These are phyloP conservation scores for Farysia itapuensis DNA, from an alignment of 1,284 basidiomycete species.

Conservation along the genomic window DNA sequence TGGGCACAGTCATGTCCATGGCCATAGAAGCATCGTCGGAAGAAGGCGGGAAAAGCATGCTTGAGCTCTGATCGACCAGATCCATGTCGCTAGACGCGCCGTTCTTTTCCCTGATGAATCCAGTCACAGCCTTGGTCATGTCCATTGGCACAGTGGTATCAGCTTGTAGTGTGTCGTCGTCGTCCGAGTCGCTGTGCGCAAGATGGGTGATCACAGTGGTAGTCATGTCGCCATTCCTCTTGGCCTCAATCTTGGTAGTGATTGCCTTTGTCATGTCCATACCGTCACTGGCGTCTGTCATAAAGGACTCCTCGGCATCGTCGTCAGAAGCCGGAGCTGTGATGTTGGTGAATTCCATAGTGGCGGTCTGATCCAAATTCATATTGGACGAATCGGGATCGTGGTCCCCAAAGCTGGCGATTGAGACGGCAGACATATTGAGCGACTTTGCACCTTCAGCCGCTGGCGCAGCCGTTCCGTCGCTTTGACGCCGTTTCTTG, in stretches of 20 bases:
- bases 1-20: constrained; percentile 47
- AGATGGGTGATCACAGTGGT: constrained; percentile 28
- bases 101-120: constrained; percentile 31
- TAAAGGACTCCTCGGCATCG: constrained; percentile 13
- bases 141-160: constrained; percentile 36
- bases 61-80: constrained; percentile 23
- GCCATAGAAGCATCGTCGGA: constrained; percentile 28
- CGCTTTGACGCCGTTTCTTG: constrained; percentile 27
- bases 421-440: too few species aligned
- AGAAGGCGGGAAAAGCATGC: constrained; percentile 3
- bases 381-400: constrained; percentile 8
- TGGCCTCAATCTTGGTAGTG: constrained; percentile 33
- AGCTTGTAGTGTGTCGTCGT: constrained; percentile 19
- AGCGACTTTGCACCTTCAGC: constrained; percentile 3
- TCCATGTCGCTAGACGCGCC: constrained; percentile 34
- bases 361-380: constrained; percentile 23
- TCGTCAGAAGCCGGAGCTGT: constrained; percentile 4
- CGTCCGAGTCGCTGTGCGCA: constrained; percentile 19
- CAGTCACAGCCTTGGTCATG: constrained; percentile 29
- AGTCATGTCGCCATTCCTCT: constrained; percentile 23
- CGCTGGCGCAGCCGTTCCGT: constrained; percentile 10
- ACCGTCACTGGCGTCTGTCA: constrained; percentile 13
- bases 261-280: constrained; percentile 41
- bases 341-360: constrained; percentile 39
- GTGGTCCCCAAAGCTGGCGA: too few species aligned